Evolutionary conservation across 2,329 filamentous ascomycete genomes (phyloP).

Genomic region (Cladosporium halotolerans): DNA sequence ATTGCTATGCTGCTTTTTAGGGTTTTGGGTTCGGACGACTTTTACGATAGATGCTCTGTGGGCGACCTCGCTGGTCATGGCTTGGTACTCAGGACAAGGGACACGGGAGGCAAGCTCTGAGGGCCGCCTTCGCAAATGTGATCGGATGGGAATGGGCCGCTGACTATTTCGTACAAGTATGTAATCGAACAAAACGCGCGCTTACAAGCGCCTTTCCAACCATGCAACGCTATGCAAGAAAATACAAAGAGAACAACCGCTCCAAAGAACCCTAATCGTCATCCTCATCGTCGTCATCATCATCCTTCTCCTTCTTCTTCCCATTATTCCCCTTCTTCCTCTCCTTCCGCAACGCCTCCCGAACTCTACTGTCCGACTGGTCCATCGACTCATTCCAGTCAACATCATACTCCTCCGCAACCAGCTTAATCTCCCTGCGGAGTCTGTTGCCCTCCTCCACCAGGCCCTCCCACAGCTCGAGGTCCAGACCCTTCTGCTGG

Average conservation of each 20-base stretch:
- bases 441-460: slow-evolving; percentile 75
- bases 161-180: no score
- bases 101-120: no score
- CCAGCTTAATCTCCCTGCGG: slow-evolving; percentile 68
- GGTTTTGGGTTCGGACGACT: no score
- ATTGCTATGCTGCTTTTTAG: no score
- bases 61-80: no score
- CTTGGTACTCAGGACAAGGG: no score
- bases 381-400: slow-evolving; percentile 52
- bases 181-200: no score
- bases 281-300: slow-evolving; percentile 39
- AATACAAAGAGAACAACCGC: not conserved
- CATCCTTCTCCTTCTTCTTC: slow-evolving; percentile 28
- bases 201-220: not conserved
- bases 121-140: no score
- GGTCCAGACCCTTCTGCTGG: slow-evolving; percentile 66
- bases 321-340: slow-evolving; percentile 24
- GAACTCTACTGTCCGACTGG: slow-evolving; percentile 27
- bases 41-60: no score
- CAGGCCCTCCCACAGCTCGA: slow-evolving; percentile 68
- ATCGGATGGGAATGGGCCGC: no score
- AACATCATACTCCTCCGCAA: slow-evolving; percentile 82
- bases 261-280: not conserved
- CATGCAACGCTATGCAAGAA: not conserved
- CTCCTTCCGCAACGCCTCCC: slow-evolving; percentile 51